phyloP scores from a whole-genome alignment of 192 early-diverging fungal genomes.

The Phlyctochytrium planicorne region DNA sequence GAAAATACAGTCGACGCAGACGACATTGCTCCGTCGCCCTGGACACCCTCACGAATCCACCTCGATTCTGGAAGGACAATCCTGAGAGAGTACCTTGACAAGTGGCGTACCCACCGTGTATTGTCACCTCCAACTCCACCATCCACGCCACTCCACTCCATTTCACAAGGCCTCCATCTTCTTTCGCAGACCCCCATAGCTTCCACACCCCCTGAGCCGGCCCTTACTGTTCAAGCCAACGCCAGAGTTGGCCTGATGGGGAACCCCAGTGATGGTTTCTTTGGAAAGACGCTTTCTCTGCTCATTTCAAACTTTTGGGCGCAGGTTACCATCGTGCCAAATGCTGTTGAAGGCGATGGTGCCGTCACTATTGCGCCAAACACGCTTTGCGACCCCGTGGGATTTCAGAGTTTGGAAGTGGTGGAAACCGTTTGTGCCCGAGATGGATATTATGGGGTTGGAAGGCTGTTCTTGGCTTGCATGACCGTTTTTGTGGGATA shows the following conservation, averaged over 20 bases:
- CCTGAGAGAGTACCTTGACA: not conserved
- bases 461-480: constrained; percentile 49
- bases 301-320: constrained; percentile 64
- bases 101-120: not conserved
- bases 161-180: no score
- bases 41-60: no score
- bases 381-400: constrained; percentile 32
- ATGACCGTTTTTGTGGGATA: constrained; percentile 56
- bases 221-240: constrained; percentile 38
- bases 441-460: constrained; percentile 57
- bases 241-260: constrained; percentile 66
- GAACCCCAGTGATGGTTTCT: constrained; percentile 67
- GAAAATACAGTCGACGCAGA: not conserved
- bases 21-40: not conserved
- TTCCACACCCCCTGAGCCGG: not conserved
- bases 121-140: not conserved
- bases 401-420: constrained; percentile 35
- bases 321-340: constrained; percentile 50
- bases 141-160: not conserved
- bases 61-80: no score
- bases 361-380: constrained; percentile 44
- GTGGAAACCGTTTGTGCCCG: constrained; percentile 26
- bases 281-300: constrained; percentile 61
- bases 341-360: constrained; percentile 29
- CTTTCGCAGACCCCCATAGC: constrained; percentile 7